Evolutionary conservation across 129 eudicot species (phyloP), one percentile per base, ranked within the genome.

Genomic region (Helichrysum umbraculigerum): DNA sequence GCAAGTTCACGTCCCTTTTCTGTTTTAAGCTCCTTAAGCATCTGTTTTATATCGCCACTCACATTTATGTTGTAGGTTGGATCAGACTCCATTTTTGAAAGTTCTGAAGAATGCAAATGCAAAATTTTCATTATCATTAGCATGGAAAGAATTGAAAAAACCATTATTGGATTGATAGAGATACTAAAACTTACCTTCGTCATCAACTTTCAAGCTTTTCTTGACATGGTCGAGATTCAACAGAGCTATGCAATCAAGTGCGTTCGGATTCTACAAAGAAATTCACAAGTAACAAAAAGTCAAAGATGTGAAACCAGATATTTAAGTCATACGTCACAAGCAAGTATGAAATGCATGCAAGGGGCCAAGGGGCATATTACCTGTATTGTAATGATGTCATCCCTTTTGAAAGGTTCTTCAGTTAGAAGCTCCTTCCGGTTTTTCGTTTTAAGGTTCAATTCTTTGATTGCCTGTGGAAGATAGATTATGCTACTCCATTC

Each of bases 391-490:
- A 94, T 94, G 68, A 94, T 66, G 79, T 94, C 97, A 73, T 84
- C 93, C 52, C 79, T 91, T 50, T 84, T 79, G 76, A 94, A 94
- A 58, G 96, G 93, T 84, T 94, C 98, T 67, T 94, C 98, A 44
- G 98, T 94, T 66, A 94, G 86, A 79, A 94, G 96, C 90, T 94
- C 98, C 85, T 94, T 94, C 98, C 98, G 91, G 79, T 89, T 94
- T 83, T 94, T 94, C 6, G 97, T 94, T 86, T 91, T 94, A 28
- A 94, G 75, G 81, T 94, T 94, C 75, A 94, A 81, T 79, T 94
- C 98, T 83, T 94, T 94, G 47, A 94, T 83, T 29, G 98, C 96
- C 98, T 94, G 75, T 17, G 35, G 47, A 78, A 35, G 59, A 75
- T 32, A 75, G 96, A n/a, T n/a, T n/a, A n/a, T n/a, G n/a, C n/a